Conservation (phyloP, 2,329 filamentous ascomycete genomes). For the Hypomyces perniciosus region DNA sequence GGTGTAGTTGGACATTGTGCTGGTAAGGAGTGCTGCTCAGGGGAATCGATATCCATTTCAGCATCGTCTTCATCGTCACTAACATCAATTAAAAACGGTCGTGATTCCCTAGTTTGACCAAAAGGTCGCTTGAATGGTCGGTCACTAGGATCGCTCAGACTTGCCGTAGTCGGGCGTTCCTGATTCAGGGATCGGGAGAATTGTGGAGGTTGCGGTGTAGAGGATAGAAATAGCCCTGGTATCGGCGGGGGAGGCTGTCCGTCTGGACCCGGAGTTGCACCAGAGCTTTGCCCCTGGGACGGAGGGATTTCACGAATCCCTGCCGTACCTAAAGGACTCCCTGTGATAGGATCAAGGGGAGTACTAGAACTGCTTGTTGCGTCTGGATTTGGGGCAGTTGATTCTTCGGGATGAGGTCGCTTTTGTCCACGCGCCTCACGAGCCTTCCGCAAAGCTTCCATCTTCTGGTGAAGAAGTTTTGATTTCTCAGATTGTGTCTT, state of each 20-base stretch:
- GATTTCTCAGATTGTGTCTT: slow-evolving; percentile 60
- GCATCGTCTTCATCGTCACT: slow-evolving; percentile 67
- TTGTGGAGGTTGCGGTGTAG: slow-evolving; percentile 21
- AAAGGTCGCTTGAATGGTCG: slow-evolving; percentile 53
- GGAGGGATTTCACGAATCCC: background rate
- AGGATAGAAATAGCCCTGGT: slow-evolving; percentile 32
- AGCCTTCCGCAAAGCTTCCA: slow-evolving; percentile 65
- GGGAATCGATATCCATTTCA: slow-evolving; percentile 61
- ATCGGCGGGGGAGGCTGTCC: slow-evolving; percentile 22
- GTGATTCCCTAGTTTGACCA: slow-evolving; percentile 51
- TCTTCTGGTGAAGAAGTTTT: slow-evolving; percentile 65
- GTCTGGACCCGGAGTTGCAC: slow-evolving; percentile 1
- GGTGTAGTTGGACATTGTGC: slow-evolving; percentile 26
- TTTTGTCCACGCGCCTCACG: slow-evolving; percentile 38
- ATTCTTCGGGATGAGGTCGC: slow-evolving; percentile 6
- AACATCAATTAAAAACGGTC: slow-evolving; percentile 73
- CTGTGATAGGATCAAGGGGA: background rate
- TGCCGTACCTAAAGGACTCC: background rate
- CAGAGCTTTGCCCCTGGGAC: background rate
- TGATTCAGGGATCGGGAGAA: slow-evolving; percentile 20
- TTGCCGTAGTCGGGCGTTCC: slow-evolving; percentile 55
- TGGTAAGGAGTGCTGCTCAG: slow-evolving; percentile 35
- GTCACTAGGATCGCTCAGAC: slow-evolving; percentile 55
- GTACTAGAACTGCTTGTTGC: background rate
- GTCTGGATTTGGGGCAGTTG: slow-evolving; percentile 2